Evolutionary conservation across 306 rosid genomes (phyloP).

Genomic region (Begonia fuchsioides): DNA sequence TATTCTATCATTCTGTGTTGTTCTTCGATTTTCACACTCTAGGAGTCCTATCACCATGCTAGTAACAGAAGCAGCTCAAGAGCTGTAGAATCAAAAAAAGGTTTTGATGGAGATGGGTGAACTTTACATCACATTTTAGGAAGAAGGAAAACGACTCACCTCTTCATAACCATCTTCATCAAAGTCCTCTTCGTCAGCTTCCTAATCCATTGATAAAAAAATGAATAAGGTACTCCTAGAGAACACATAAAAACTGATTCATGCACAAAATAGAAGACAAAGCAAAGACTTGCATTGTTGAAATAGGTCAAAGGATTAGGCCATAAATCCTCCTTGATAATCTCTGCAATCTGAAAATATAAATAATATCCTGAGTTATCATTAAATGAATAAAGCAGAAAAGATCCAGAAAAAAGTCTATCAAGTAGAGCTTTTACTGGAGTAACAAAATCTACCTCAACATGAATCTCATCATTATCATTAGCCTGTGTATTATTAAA

Average conservation of each 20-base stretch:
- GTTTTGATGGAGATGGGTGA: no score
- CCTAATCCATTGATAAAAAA: conserved; percentile 26
- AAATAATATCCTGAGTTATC: neutral
- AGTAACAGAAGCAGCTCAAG: no score
- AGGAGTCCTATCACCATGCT: no score
- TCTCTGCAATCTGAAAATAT: conserved; percentile 37
- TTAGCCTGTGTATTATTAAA: conserved; percentile 39
- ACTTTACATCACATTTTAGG: neutral
- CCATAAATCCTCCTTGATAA: conserved; percentile 89
- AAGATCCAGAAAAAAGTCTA: neutral
- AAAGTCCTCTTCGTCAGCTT: conserved; percentile 65
- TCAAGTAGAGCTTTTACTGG: neutral
- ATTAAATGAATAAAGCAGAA: neutral
- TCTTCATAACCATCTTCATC: conserved; percentile 72
- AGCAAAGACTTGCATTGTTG: conserved; percentile 42
- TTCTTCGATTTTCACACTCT: no score
- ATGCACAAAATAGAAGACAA: neutral
- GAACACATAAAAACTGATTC: neutral
- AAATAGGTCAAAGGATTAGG: conserved; percentile 78
- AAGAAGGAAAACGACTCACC: conserved; percentile 28
- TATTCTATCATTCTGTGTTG: no score
- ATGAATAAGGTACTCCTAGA: neutral
- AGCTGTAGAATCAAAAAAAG: no score
- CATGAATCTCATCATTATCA: conserved; percentile 70
- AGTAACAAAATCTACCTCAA: conserved; percentile 45